Percentiles rank a stretch among this genome's conserved stretches.
phyloP scores from a whole-genome alignment of 352 stramenopile species.

The Phytophthora brassicae region DNA sequence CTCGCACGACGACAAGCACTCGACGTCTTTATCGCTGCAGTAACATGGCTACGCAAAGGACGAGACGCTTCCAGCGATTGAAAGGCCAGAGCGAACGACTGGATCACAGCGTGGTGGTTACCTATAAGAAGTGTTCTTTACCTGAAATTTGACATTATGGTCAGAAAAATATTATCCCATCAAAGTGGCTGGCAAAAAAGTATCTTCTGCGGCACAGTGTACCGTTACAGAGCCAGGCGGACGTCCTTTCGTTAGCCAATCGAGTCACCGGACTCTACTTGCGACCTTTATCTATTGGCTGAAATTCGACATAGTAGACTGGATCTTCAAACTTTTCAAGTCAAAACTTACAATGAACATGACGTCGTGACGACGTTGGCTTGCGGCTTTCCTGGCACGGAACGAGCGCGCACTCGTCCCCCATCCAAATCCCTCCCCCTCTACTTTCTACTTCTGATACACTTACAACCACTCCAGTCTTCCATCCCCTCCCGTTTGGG shows the following conservation, averaged over 20 bases:
- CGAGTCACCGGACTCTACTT: neutral
- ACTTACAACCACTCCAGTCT: neutral
- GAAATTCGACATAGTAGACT: constrained; percentile 9
- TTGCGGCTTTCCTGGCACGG: constrained; percentile 23
- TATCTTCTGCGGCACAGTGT: constrained; percentile 18
- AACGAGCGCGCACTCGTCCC: constrained; percentile 31
- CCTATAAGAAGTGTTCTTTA: constrained; percentile 13
- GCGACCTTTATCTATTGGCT: constrained; percentile 12
- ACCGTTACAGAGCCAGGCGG: constrained; percentile 3
- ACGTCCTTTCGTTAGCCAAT: constrained; percentile 29
- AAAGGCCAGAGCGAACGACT: constrained; percentile 19
- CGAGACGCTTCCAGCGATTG: constrained; percentile 13
- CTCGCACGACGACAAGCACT: constrained; percentile 19
- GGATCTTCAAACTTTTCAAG: too few relatives aligned
- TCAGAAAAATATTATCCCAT: constrained; percentile 21
- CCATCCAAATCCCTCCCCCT: neutral
- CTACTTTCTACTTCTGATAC: constrained; percentile 7
- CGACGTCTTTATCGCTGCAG: constrained; percentile 21
- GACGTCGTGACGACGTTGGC: constrained; percentile 14
- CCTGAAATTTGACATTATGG: constrained; percentile 7
- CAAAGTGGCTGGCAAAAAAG: constrained; percentile 3
- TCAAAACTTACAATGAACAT: neutral
- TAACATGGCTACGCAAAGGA: constrained; percentile 31
- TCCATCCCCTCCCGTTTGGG: neutral
- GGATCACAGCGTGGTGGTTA: neutral